A percentile compares a stretch with the other conserved stretches of the same genome.
phyloP scores from a whole-genome alignment of 148 eudicot genomes.

The Diospyros lotus region DNA sequence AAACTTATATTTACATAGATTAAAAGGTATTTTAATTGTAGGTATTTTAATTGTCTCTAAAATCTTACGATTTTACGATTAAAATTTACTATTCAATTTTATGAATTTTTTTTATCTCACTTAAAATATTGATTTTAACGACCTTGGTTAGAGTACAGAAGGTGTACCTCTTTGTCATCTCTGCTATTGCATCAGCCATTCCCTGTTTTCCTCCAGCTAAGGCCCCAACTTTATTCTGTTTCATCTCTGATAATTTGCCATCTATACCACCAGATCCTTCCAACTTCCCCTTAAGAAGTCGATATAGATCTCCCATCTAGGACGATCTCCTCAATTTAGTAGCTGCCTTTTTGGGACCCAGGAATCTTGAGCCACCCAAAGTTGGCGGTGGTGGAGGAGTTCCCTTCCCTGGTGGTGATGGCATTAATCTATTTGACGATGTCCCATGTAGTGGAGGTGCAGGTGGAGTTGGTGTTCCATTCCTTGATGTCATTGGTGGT shows the following conservation, averaged over 20 bases:
- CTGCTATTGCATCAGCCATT: conserved; percentile 87
- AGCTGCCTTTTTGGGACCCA: conserved; percentile 45
- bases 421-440: conserved; percentile 4
- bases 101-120: too few species aligned
- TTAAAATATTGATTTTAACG: too few species aligned
- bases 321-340: conserved; percentile 71
- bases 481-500: conserved; percentile 15
- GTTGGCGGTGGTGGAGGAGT: conserved; percentile 59
- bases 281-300: conserved; percentile 64
- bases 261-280: conserved; percentile 58
- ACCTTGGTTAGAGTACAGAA: too few species aligned
- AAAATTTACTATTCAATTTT: too few species aligned
- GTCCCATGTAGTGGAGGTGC: conserved; percentile 34
- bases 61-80: too few species aligned
- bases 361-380: conserved; percentile 27
- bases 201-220: conserved; percentile 63
- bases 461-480: background rate
- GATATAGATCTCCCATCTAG: conserved; percentile 64
- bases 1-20: too few species aligned
- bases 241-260: conserved; percentile 45
- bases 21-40: too few species aligned
- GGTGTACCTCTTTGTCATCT: conserved; percentile 76
- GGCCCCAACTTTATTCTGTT: conserved; percentile 28
- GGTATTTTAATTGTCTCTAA: too few species aligned
- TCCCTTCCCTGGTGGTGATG: conserved; percentile 42